These are phyloP conservation scores for Fraxinus sp. DNA, from an alignment of 305 asterid species.

Conservation along the genomic window DNA sequence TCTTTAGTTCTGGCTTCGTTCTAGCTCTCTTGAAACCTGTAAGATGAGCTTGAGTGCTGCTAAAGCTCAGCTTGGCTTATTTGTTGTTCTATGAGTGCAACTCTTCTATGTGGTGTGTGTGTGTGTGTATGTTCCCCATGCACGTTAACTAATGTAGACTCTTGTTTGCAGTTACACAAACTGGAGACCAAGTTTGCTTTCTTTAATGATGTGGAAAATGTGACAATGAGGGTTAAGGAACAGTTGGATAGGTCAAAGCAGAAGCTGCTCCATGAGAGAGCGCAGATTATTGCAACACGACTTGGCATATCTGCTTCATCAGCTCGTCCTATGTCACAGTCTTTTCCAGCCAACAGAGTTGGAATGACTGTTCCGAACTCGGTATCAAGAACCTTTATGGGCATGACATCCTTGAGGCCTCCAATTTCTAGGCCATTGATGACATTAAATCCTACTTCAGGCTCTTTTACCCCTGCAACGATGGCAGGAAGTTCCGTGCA, in stretches of 20 bases:
- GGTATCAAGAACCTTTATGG: constrained; percentile 61
- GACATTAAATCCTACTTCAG: constrained; percentile 54
- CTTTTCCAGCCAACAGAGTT: constrained; percentile 54
- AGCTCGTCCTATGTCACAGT: constrained; percentile 56
- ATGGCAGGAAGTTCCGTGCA: constrained; percentile 60
- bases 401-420: constrained; percentile 59
- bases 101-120: not conserved
- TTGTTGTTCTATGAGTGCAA: not conserved
- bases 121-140: not conserved
- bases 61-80: not conserved
- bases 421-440: constrained; percentile 59
- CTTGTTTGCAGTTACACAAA: constrained; percentile 73
- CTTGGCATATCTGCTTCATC: constrained; percentile 59
- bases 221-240: constrained; percentile 72
- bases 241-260: constrained; percentile 85
- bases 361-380: constrained; percentile 44
- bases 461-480: constrained; percentile 39
- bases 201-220: constrained; percentile 75
- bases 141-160: constrained; percentile 16
- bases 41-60: not conserved
- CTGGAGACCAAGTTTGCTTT: constrained; percentile 82
- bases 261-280: constrained; percentile 85
- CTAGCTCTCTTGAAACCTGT: not conserved
- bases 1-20: not conserved
- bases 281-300: constrained; percentile 77